A percentile compares a stretch with the other conserved stretches of the same genome.
These are phyloP conservation scores for Cucurbita maxima DNA, from an alignment of 306 rosid genomes.

Conservation along the genomic window DNA sequence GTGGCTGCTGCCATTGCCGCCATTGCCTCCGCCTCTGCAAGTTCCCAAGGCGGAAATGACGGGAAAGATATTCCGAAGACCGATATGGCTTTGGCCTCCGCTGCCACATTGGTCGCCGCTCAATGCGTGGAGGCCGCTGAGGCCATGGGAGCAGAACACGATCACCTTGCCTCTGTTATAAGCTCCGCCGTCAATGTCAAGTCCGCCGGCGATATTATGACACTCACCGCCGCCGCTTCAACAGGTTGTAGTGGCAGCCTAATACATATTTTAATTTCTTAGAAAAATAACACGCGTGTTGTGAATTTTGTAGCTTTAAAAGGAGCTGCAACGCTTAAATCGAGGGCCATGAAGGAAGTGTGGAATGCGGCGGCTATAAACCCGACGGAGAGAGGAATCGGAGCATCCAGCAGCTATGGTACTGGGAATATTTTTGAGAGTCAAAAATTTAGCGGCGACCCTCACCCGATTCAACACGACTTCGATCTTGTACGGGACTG, in stretches of 20 bases:
- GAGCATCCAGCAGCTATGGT: conserved; percentile 27
- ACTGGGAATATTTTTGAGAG: conserved; percentile 7
- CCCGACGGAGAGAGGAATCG: conserved; percentile 56
- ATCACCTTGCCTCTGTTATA: conserved; percentile 64
- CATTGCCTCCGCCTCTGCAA: conserved; percentile 69
- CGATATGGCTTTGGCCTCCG: conserved; percentile 81
- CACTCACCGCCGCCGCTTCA: conserved; percentile 80
- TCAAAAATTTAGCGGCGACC: conserved; percentile 48
- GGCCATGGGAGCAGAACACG: conserved; percentile 82
- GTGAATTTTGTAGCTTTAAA: conserved; percentile 45
- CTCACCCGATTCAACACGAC: not conserved
- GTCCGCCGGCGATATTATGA: conserved; percentile 80
- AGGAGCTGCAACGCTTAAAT: conserved; percentile 93
- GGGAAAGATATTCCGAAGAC: conserved; percentile 64
- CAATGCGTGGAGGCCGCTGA: conserved; percentile 95
- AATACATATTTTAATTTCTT: too few relatives aligned
- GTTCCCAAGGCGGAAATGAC: conserved; percentile 28
- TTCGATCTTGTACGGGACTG: not conserved
- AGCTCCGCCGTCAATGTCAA: conserved; percentile 86
- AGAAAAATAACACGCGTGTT: not conserved
- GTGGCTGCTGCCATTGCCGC: conserved; percentile 83
- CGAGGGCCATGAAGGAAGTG: conserved; percentile 83
- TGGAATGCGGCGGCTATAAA: conserved; percentile 86
- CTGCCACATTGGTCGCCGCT: conserved; percentile 82
- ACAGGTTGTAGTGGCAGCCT: conserved; percentile 29